Evolutionary conservation across 2,329 filamentous ascomycete genomes (phyloP).

Genomic region (Lachnellula arida): DNA sequence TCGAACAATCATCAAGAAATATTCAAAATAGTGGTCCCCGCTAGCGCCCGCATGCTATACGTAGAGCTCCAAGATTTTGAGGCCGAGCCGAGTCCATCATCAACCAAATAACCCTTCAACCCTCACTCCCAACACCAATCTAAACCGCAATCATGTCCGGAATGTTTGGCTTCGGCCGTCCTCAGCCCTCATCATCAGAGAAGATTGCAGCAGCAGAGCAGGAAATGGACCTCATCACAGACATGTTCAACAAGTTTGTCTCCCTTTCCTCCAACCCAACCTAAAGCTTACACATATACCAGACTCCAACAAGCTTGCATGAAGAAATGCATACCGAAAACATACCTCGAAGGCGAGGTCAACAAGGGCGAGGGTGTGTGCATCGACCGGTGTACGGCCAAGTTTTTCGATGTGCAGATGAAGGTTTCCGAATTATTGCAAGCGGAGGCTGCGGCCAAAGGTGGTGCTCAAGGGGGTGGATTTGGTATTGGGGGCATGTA

Average conservation of each 20-base stretch:
- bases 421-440: slow-evolving; percentile 98
- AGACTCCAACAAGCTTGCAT: slow-evolving; percentile 86
- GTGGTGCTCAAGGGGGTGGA: slow-evolving; percentile 46
- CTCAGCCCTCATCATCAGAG: slow-evolving; percentile 89
- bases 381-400: slow-evolving; percentile 92
- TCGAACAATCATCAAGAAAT: neutral
- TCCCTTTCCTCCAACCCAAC: neutral
- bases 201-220: slow-evolving; percentile 96
- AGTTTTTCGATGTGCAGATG: slow-evolving; percentile 98
- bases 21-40: neutral
- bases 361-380: slow-evolving; percentile 99
- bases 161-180: slow-evolving; percentile 67
- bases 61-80: slow-evolving; percentile 19
- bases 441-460: slow-evolving; percentile 68
- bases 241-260: slow-evolving; percentile 93
- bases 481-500: slow-evolving; percentile 46
- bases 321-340: slow-evolving; percentile 85
- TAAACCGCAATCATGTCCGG: slow-evolving; percentile 51
- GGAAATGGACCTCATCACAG: slow-evolving; percentile 94
- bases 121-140: neutral
- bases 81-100: neutral
- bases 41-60: slow-evolving; percentile 15
- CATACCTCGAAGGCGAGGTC: slow-evolving; percentile 93
- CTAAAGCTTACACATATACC: slow-evolving; percentile 10
- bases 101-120: neutral